phyloP scores from a whole-genome alignment of 2,329 filamentous ascomycete genomes.

The Monilinia fructigena region DNA sequence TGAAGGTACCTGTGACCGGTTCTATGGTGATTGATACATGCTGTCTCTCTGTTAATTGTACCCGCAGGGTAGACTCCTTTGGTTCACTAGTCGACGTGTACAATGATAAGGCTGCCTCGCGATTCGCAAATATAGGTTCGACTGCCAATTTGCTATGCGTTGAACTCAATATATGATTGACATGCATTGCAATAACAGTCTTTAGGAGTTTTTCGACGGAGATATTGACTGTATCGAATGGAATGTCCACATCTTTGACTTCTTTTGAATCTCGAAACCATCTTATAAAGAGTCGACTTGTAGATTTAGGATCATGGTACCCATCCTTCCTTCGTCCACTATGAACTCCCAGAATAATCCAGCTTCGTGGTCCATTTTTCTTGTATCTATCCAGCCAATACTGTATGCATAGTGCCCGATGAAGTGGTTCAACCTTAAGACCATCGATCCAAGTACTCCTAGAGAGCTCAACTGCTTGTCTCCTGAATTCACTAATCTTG shows the following conservation, averaged over 20 bases:
- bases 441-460: constrained; percentile 74
- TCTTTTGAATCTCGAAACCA: constrained; percentile 87
- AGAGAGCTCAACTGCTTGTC: constrained; percentile 71
- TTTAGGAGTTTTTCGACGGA: constrained; percentile 74
- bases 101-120: constrained; percentile 58
- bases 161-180: constrained; percentile 66
- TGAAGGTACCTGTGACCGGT: constrained; percentile 73
- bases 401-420: constrained; percentile 80
- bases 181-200: constrained; percentile 72
- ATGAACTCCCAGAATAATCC: constrained; percentile 82
- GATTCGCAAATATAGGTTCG: constrained; percentile 60
- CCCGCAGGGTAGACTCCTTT: constrained; percentile 62
- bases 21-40: constrained; percentile 67
- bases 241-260: constrained; percentile 64
- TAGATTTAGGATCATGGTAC: constrained; percentile 45
- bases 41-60: constrained; percentile 67
- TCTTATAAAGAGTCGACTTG: constrained; percentile 61
- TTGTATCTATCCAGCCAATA: constrained; percentile 75
- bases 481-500: constrained; percentile 79
- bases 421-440: constrained; percentile 73
- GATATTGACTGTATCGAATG: constrained; percentile 64
- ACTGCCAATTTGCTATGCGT: constrained; percentile 61
- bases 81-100: constrained; percentile 60
- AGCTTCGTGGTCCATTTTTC: constrained; percentile 68
- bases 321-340: constrained; percentile 55